Evolutionary conservation across 495 filamentous ascomycete species (phyloP), one percentile per base, ranked within the genome.

Genomic region (Halenospora varia): DNA sequence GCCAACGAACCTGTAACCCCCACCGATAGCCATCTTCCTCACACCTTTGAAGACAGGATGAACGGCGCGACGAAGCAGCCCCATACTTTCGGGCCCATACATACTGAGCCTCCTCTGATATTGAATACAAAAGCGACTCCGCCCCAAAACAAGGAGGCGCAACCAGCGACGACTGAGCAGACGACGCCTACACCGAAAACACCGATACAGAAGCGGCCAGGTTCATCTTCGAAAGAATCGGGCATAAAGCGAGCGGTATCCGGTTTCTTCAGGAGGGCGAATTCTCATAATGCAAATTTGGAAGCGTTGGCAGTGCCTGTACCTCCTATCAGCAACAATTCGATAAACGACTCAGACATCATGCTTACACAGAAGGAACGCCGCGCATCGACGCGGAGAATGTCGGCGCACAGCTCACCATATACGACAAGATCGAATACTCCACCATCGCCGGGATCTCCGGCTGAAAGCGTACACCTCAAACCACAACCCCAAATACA

Each of bases 391-490:
- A 55, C 25, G 40, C 18, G 59, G 40, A 26, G 63, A 49, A 57
- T 59, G 68, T 81, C 77, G 1, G 71, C 75, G 63, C 69, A 73
- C 51, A 72, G 65, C 53, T 77, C 77, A 26, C 68, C 62, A 22
- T 44, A 66, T 53, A 77, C 76, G 20, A 79, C 76, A n/a, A 70
- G 75, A 60, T 80, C 79, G 20, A 81, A 76, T 57, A 69, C 77
- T 11, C 79, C 79, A 18, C 78, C 79, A 2, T 81, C 79, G 22
- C 79, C 77, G 11, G 68, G 66, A 42, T 79, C 78, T 9, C 68
- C 65, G 25, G 66, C 72, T 73, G 53, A 71, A 65, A 63, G 61
- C 62, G 20, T 51, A 63, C 24, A 56, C 29, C 68, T 47, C 51
- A 54, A 66, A 18, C 67, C 66, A 51, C 63, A 68, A 10, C 61